Conservation (phyloP, 2,329 filamentous ascomycete species). For the Cordyceps farinosa region DNA sequence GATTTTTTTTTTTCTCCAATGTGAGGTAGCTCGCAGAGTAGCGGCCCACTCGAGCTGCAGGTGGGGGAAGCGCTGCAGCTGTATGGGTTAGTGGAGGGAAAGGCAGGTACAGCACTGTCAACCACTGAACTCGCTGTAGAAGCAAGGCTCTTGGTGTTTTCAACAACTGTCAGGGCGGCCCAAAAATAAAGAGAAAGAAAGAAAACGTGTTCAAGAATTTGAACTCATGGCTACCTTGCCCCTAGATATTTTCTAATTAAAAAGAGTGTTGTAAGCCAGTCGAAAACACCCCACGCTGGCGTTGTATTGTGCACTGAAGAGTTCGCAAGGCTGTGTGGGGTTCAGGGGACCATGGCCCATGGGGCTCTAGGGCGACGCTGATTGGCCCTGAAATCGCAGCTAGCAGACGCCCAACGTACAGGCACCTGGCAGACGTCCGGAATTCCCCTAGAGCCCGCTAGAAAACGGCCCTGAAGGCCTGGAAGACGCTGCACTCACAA, state of each 20-base stretch:
- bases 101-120: not conserved
- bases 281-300: too few relatives aligned
- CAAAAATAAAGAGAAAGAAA: too few relatives aligned
- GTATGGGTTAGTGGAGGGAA: not conserved
- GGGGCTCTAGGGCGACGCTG: not conserved
- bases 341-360: conserved; percentile 1
- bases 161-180: too few relatives aligned
- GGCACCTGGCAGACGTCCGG: not conserved
- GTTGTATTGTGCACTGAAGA: not conserved
- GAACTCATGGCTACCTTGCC: too few relatives aligned
- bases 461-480: not conserved
- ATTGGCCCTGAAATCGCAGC: not conserved
- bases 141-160: too few relatives aligned
- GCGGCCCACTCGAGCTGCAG: conserved; percentile 1
- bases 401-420: not conserved
- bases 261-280: too few relatives aligned
- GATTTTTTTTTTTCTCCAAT: not conserved
- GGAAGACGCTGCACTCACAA: not conserved
- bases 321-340: conserved; percentile 3
- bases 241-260: too few relatives aligned
- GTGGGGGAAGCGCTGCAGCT: not conserved
- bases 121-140: not conserved
- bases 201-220: too few relatives aligned
- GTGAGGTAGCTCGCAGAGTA: not conserved
- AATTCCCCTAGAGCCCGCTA: not conserved